Percentiles rank a stretch among this genome's conserved stretches.
Evolutionary conservation across 352 stramenopile genomes (phyloP).

Genomic region (Detonula confervacea): DNA sequence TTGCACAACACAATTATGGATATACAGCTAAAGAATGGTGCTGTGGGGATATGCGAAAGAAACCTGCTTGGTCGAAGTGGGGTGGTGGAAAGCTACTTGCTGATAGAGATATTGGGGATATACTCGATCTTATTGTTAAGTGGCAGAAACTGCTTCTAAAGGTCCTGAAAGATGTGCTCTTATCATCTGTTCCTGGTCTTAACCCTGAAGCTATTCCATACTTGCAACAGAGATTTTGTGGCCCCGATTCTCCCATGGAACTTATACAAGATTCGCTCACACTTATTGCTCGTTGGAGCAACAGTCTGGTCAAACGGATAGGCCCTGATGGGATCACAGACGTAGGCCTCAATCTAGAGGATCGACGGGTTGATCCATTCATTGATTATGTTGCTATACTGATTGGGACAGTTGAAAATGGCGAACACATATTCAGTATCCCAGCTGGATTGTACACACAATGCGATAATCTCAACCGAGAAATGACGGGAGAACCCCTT

Average conservation of each 20-base stretch:
- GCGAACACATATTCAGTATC: background rate
- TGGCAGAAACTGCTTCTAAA: slow-evolving; percentile 5
- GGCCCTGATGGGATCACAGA: background rate
- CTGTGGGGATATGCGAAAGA: slow-evolving; percentile 9
- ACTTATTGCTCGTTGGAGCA: background rate
- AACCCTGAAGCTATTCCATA: slow-evolving; percentile 1
- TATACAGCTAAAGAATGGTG: slow-evolving; percentile 4
- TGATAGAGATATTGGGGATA: background rate
- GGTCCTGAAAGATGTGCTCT: background rate
- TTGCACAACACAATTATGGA: background rate
- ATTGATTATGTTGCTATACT: background rate
- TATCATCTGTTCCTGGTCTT: slow-evolving; percentile 5
- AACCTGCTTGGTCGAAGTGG: slow-evolving; percentile 3
- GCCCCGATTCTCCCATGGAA: background rate
- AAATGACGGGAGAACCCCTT: background rate
- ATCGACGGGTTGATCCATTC: background rate
- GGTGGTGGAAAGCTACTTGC: slow-evolving; percentile 6
- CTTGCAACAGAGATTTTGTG: background rate
- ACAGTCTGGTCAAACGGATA: background rate
- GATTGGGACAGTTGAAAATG: background rate
- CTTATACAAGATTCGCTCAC: background rate
- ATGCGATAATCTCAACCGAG: background rate
- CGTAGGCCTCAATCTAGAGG: background rate
- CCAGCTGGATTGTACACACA: background rate
- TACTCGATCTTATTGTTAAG: background rate